A percentile compares a stretch with the other conserved stretches of the same genome.
Evolutionary conservation across 345 rosid species (phyloP).

Genomic region (Populus tremula): DNA sequence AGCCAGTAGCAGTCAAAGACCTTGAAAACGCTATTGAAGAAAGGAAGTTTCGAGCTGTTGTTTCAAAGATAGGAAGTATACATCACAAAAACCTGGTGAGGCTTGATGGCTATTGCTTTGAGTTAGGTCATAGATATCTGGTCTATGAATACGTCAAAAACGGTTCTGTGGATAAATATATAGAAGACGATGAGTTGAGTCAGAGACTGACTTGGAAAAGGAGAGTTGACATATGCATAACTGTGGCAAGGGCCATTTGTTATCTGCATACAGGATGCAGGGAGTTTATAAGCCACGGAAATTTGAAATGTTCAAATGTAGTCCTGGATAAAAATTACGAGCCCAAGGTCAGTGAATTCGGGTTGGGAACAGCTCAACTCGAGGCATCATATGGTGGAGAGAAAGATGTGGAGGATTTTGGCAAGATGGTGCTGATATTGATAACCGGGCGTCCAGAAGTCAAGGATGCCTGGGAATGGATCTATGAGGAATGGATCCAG

Average conservation of each 20-base stretch:
- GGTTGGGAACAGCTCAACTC: constrained; percentile 26
- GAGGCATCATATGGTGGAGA: constrained; percentile 31
- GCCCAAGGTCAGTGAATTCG: constrained; percentile 70
- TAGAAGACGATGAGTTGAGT: constrained; percentile 50
- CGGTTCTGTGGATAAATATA: constrained; percentile 52
- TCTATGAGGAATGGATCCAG: constrained; percentile 55
- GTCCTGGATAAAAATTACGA: constrained; percentile 59
- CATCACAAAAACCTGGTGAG: constrained; percentile 70
- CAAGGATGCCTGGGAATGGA: constrained; percentile 38
- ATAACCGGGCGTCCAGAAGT: constrained; percentile 46
- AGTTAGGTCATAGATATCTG: constrained; percentile 49
- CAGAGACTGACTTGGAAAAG: constrained; percentile 60
- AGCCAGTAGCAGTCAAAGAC: constrained; percentile 52
- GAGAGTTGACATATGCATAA: constrained; percentile 54
- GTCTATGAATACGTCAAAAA: constrained; percentile 62
- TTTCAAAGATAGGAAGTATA: constrained; percentile 66
- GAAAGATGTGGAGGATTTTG: constrained; percentile 72
- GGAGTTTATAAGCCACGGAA: constrained; percentile 75
- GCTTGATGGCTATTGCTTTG: constrained; percentile 77
- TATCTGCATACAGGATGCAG: constrained; percentile 76
- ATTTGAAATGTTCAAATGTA: constrained; percentile 62
- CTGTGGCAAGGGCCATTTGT: constrained; percentile 63
- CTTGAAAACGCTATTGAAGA: constrained; percentile 48
- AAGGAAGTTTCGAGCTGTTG: constrained; percentile 63
- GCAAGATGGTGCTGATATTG: constrained; percentile 48